Evolutionary conservation across 164 flowering plant species (phyloP), one percentile per base, ranked within the genome.

Genomic region (Litsea cubeba): DNA sequence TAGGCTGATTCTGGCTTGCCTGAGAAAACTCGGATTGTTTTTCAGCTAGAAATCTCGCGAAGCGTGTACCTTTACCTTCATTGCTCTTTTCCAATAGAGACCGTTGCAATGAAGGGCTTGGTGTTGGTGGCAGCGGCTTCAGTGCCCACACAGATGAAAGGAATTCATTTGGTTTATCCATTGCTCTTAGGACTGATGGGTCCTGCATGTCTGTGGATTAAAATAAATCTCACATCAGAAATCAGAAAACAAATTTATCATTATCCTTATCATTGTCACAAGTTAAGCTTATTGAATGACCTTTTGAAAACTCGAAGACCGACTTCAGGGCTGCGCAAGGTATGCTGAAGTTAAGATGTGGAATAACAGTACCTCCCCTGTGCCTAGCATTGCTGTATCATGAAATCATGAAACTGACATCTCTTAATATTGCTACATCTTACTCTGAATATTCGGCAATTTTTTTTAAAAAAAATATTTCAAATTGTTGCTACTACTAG

Each of bases 311-410:
- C 69, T 85, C 81, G 83, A 90, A 88, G 76, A 93, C 81, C 4
- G 90, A 93, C 69, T 76, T 82, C 78, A 95, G 76, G 72, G 90
- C 88, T 66, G 89, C 89, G 83, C 85, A 87, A 40, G 99, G 99
- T 74, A 95, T 90, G 87, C 95, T 89, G 91, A 95, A 95, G 85
- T 94, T 92, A 83, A 92, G 81, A 82, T 94, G 91, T 23, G 98
- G 98, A 65, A 94, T 89, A 68, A 91, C 78, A 12, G 88, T 86
- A 64, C 97, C 97, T 76, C 94, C 91, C 75, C 94, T 89, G 78
- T 92, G 94, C 83, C 88, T 89, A 51, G 98, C 94, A 80, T 94
- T 94, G 85, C 98, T 94, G 87, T 28, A 80, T 8, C 46, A 40
- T 7, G 46, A 35, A 35, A 63, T 30, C 49, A 65, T 65, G n/a